Base-by-base conservation (phyloP, 176 grass and related monocot genomes). In the barley (Hordeum vulgare) region DNA sequence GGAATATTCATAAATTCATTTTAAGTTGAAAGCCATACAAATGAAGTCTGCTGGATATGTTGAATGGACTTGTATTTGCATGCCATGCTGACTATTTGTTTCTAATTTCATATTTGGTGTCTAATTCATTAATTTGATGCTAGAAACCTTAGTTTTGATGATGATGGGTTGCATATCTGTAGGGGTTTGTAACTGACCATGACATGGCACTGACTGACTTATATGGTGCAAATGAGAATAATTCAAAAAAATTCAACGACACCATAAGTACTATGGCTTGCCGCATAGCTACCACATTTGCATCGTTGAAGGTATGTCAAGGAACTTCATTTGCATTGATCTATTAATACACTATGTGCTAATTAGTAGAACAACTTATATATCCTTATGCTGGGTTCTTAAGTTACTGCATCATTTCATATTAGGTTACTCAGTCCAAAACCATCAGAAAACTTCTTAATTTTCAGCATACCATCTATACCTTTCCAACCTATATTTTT, bases 161-260 rank as follows among this genome's bases (percentile, higher is more conserved):
- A 37, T 66, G 53, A 85, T 9, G 14, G 64, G 79, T 75, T 25
- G 37, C 59, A 54, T 80, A 8, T 18, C 47, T 75, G 65, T 42
- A 98, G 96, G 96, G 87, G 12, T 98, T 98, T 31, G 74, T 91
- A 62, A 98, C 96, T 68, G 96, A 98, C 51, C 96, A 98, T 90
- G 96, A 98, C 51, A 94, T 60, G 78, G 96, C 93, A 2, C 57
- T 95, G 51, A 89, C 56, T 59, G 96, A 98, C 34, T 84, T 98
- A 80, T 98, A 85, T 76, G 80, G 89, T 65, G 83, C 85, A 54
- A 87, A 88, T 72, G 83, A 81, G 4, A 44, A 89, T 78, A 90
- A 90, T 82, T 88, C 93, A 9, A 84, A 92, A 45, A 88, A 74
- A 63, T 95, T 86, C 62, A 95, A 95, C 4, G 87, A 93, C 29